A percentile compares a stretch with the other conserved stretches of the same genome.
Conservation (phyloP, 2,329 filamentous ascomycete species). For the Alternaria infectoria region DNA sequence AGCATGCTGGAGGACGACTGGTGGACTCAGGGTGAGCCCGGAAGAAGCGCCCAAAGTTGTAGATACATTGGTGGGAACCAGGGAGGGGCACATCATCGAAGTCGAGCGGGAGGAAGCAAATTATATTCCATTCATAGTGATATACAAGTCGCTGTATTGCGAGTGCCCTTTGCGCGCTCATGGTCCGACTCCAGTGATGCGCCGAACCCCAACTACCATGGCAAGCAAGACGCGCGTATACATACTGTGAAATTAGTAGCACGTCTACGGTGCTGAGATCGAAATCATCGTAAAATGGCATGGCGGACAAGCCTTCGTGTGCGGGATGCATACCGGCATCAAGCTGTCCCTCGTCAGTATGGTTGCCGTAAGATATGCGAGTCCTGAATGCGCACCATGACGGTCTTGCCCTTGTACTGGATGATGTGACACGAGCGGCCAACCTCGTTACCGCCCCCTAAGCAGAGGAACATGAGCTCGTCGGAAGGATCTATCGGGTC, state of each 20-base stretch:
- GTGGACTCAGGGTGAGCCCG: background rate
- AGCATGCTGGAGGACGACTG: conserved; percentile 19
- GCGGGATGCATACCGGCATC: conserved; percentile 97
- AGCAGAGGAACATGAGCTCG: conserved; percentile 89
- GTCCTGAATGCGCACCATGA: conserved; percentile 74
- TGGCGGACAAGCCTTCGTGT: conserved; percentile 89
- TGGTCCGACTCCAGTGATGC: conserved; percentile 44
- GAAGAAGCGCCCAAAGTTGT: conserved; percentile 1
- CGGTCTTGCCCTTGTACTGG: conserved; percentile 98
- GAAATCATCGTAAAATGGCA: conserved; percentile 98
- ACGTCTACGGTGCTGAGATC: conserved; percentile 97
- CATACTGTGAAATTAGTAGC: conserved; percentile 99
- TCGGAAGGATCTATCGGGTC: conserved; percentile 92
- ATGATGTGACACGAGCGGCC: conserved; percentile 97
- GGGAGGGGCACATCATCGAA: conserved; percentile 43
- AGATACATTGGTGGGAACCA: conserved; percentile 27
- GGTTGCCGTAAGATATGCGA: background rate
- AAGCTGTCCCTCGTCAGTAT: conserved; percentile 64
- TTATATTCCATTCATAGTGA: conserved; percentile 51
- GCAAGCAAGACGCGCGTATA: conserved; percentile 42
- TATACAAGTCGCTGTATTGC: conserved; percentile 42
- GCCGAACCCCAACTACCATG: conserved; percentile 28
- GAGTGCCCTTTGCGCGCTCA: conserved; percentile 22
- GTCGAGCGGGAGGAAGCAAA: conserved; percentile 45
- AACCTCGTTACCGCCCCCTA: conserved; percentile 96